Evolutionary conservation across 352 stramenopile species (phyloP).

Genomic region (Globisporangium polare): DNA sequence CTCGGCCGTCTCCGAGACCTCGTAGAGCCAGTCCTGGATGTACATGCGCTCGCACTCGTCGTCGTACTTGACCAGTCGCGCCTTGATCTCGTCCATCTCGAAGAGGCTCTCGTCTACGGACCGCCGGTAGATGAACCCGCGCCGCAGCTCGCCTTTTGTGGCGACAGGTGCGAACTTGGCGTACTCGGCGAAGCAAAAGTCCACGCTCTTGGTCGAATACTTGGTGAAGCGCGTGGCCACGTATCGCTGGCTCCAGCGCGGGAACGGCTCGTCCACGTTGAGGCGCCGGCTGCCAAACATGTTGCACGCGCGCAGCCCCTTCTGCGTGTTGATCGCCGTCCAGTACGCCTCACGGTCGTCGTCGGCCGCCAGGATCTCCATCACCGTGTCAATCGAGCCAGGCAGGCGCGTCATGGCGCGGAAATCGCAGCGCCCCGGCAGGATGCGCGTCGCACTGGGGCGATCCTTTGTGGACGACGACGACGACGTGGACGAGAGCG

Average conservation of each 20-base stretch:
- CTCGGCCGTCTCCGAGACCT: slow-evolving; percentile 59
- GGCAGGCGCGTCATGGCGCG: slow-evolving; percentile 63
- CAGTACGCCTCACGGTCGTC: slow-evolving; percentile 66
- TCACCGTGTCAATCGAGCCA: slow-evolving; percentile 47
- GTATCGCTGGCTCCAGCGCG: slow-evolving; percentile 69
- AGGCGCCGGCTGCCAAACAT: slow-evolving; percentile 35
- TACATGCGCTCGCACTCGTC: slow-evolving; percentile 46
- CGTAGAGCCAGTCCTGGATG: slow-evolving; percentile 67
- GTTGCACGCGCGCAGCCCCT: slow-evolving; percentile 46
- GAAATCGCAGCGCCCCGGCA: slow-evolving; percentile 50
- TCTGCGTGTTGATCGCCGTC: slow-evolving; percentile 65
- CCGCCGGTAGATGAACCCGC: slow-evolving; percentile 71
- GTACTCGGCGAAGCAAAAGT: slow-evolving; percentile 69
- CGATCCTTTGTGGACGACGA: slow-evolving; percentile 17
- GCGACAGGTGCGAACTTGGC: slow-evolving; percentile 20
- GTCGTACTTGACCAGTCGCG: slow-evolving; percentile 41
- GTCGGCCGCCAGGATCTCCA: slow-evolving; percentile 55
- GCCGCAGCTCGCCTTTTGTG: slow-evolving; percentile 18
- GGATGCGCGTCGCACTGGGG: slow-evolving; percentile 8
- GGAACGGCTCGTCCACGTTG: slow-evolving; percentile 32
- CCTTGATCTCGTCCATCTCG: slow-evolving; percentile 35
- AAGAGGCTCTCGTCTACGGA: slow-evolving; percentile 60
- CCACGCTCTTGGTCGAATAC: slow-evolving; percentile 42
- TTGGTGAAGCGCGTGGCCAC: slow-evolving; percentile 55
- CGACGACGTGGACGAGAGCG: slow-evolving; percentile 18